Base-by-base conservation (phyloP, 305 asterid genomes). In the Petunia hybrid region DNA sequence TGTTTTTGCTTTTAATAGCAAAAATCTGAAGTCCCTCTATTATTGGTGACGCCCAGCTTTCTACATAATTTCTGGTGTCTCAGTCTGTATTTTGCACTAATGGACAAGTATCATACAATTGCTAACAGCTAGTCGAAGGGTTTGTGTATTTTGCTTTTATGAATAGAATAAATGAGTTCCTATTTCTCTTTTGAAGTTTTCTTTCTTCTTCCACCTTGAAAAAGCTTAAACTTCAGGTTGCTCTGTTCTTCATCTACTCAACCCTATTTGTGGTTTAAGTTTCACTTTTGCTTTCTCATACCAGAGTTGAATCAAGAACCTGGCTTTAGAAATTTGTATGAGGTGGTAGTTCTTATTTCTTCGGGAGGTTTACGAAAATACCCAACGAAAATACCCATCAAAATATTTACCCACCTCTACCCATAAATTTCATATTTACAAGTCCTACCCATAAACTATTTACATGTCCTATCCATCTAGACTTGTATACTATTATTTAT, bases 181-280 rank as follows among this genome's bases (percentile, higher is more conserved):
- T 45, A 5, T 70, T 45, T 70, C 77, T 45, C 42, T 46, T 45
- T 4, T 22, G 13, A 63, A 36, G 22, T n/a, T 8, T 45, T 70
- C 77, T 40, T 71, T 48, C 77, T 45, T 60, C 65, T 35, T 45
- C 43, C 31, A 71, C 62, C 62, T 71, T 71, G 59, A 43, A 35
- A 71, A 71, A 35, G 40, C 78, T 71, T 48, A 46, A 65, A 5
- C 2, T 12, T 46, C 10, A 12, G 61, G 78, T 71, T 7, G 45
- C 78, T 71, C 45, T 3, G 45, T 38, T 71, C 61, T 48, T 71
- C 10, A 35, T 71, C 61, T 71, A 46, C 61, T 48, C 6, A 40
- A 71, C 61, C 43, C 35, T 45, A 71, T 35, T 48, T 31, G 60
- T 48, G 35, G 43, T 48, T 48, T 51, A 71, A 71, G 78, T 12